Evolutionary conservation across 2,329 filamentous ascomycete genomes (phyloP).

Genomic region (Ophiostoma angusticollis): DNA sequence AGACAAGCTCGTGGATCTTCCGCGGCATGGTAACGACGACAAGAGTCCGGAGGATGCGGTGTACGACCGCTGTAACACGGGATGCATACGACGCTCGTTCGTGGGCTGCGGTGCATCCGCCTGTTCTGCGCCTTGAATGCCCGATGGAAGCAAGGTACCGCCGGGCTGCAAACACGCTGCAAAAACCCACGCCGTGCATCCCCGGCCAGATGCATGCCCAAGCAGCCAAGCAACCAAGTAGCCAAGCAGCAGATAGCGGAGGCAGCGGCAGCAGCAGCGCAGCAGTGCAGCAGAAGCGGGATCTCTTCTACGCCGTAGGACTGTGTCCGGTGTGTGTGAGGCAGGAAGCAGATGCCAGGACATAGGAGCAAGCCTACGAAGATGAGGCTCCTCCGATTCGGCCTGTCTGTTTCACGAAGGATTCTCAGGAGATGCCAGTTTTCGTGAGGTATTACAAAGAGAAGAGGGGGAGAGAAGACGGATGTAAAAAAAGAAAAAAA

Average conservation of each 20-base stretch:
- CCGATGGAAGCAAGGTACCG: constrained; percentile 4
- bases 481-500: too few relatives aligned
- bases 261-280: neutral
- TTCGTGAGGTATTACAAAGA: too few relatives aligned
- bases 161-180: neutral
- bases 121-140: neutral
- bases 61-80: too few relatives aligned
- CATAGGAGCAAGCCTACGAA: too few relatives aligned
- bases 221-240: too few relatives aligned
- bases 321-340: constrained; percentile 5
- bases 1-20: too few relatives aligned
- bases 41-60: too few relatives aligned
- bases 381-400: too few relatives aligned
- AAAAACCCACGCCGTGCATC: constrained; percentile 3
- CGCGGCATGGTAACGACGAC: too few relatives aligned
- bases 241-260: neutral
- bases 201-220: neutral
- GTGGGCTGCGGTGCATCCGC: neutral
- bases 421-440: neutral
- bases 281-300: constrained; percentile 4
- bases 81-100: too few relatives aligned
- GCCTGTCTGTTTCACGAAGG: constrained; percentile 1
- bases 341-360: neutral
- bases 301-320: constrained; percentile 10
- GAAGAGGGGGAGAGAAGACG: too few relatives aligned